phyloP scores from a whole-genome alignment of 1,284 basidiomycete species.

The Trichosporon coremiiforme region DNA sequence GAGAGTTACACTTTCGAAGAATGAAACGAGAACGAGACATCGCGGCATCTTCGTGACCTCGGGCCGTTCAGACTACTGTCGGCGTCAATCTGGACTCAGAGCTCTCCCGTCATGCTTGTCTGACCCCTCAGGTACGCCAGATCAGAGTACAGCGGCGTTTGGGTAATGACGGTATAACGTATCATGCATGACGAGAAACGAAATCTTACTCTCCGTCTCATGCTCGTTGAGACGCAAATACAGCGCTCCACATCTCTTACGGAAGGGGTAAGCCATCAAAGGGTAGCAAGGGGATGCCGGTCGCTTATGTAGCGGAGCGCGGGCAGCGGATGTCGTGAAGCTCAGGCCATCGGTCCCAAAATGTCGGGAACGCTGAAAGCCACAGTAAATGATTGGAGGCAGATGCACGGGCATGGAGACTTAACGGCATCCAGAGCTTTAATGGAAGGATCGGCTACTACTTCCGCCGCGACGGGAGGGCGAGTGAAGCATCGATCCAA shows the following conservation, averaged over 20 bases:
- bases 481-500: neutral
- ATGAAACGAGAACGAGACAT: neutral
- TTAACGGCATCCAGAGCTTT: neutral
- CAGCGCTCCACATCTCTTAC: slow-evolving; percentile 9
- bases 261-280: neutral
- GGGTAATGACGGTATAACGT: neutral
- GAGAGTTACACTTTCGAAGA: neutral
- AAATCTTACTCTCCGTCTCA: neutral
- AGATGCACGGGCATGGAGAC: neutral
- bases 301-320: neutral
- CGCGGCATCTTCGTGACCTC: neutral
- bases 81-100: neutral
- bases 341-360: neutral
- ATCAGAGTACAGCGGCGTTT: neutral
- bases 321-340: neutral
- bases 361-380: neutral
- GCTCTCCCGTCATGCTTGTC: neutral
- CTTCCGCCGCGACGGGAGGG: neutral
- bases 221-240: neutral
- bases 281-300: neutral
- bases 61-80: neutral
- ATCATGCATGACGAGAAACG: neutral
- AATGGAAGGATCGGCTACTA: neutral
- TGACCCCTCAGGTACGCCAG: neutral
- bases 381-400: neutral